Percentiles rank a stretch among this genome's conserved stretches.
Evolutionary conservation across 345 rosid species (phyloP).

Genomic region (Eucalyptus melliodora): DNA sequence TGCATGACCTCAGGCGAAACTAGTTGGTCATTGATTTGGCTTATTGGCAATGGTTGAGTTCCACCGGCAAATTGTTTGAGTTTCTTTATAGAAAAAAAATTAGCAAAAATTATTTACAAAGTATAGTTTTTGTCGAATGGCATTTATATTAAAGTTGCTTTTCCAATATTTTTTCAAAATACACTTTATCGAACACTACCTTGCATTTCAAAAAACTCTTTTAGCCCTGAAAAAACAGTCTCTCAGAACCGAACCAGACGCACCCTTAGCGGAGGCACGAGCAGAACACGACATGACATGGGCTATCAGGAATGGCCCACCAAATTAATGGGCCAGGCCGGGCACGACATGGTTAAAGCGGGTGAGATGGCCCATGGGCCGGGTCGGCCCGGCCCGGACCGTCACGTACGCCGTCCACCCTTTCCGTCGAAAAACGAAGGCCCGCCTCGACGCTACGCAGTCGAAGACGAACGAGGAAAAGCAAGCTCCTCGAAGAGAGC

Average conservation of each 20-base stretch:
- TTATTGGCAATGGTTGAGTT: accelerated
- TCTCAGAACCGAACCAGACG: accelerated
- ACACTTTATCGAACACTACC: background rate
- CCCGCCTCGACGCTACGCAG: background rate
- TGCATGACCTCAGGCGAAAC: accelerated
- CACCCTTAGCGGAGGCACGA: background rate
- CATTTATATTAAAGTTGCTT: too few relatives aligned
- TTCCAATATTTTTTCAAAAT: too few relatives aligned
- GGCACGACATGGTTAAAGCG: background rate
- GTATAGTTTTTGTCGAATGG: background rate
- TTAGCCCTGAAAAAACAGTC: too few relatives aligned
- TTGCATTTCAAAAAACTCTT: background rate
- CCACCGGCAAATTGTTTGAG: accelerated
- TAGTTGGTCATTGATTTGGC: too few relatives aligned
- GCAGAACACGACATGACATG: background rate
- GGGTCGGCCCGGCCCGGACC: background rate
- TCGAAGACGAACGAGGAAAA: background rate
- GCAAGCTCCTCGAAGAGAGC: background rate
- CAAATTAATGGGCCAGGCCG: background rate
- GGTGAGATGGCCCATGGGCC: background rate
- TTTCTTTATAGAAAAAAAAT: too few relatives aligned
- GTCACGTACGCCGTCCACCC: background rate
- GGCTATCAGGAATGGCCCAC: background rate
- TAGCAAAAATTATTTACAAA: background rate
- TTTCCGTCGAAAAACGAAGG: background rate